Evolutionary conservation across 257 asterid species (phyloP).

Genomic region (Gynochthodes officinalis): DNA sequence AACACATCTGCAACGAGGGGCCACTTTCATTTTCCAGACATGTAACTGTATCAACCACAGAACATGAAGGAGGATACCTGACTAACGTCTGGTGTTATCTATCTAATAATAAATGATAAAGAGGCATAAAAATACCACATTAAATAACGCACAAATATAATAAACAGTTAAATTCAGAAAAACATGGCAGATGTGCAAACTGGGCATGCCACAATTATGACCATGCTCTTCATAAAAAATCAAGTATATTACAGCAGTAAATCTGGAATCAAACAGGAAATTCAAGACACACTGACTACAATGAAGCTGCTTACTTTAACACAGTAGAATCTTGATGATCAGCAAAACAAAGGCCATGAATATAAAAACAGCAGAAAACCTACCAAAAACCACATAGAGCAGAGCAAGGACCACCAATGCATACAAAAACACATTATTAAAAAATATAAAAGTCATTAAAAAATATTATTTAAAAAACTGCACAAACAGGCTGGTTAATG

Average conservation of each 20-base stretch:
- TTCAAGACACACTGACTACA: not conserved
- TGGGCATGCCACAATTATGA: not conserved
- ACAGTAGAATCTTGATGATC: not conserved
- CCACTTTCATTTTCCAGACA: conserved; percentile 45
- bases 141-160: not conserved
- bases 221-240: not conserved
- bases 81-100: conserved; percentile 40
- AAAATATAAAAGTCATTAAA: too few species aligned
- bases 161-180: not conserved
- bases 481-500: not conserved
- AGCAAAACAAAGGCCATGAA: not conserved
- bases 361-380: not conserved
- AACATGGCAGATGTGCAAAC: not conserved
- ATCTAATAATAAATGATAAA: not conserved
- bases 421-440: too few species aligned
- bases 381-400: not conserved
- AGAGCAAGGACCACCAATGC: not conserved
- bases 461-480: too few species aligned
- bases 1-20: conserved; percentile 65
- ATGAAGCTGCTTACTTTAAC: not conserved
- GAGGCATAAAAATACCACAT: not conserved
- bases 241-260: not conserved
- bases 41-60: conserved; percentile 61
- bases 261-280: not conserved
- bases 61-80: conserved; percentile 46